Evolutionary conservation across 2,329 filamentous ascomycete species (phyloP), one percentile per base, ranked within the genome.

Genomic region (Nigrospora osmanthi): DNA sequence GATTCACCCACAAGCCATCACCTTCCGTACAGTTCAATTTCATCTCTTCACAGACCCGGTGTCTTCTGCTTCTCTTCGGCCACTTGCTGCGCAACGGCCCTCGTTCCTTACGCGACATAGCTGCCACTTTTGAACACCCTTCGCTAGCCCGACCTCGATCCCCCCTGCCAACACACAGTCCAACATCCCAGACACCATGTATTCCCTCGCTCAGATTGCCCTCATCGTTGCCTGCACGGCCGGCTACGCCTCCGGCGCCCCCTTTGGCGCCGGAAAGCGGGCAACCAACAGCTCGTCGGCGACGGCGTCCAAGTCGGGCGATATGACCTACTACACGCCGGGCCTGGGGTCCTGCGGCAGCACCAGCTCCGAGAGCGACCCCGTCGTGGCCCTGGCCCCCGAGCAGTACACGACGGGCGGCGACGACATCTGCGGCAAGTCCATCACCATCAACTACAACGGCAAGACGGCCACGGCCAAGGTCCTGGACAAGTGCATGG

Each of bases 361-460:
- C 46, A 55, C 52, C 15, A 55, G 44, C 55, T 33, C 46, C 2
- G 56, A 53, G 16, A 43, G 47, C 40, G 55, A 59, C 16, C 14
- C 33, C 15, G 52, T 60, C 17, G 60, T 59, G 7, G 58, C 59
- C 5, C 42, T 62, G 9, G 50, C 59, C 15, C 47, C 53, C 3
- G 19, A 46, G 1, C 50, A 62, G 44, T 60, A 54, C 48, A 17
- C 42, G 11, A 16, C 16, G 11, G 6, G 5, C 11, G n/a, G 35
- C 42, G 44, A 40, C 11, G 47, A 51, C 37, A 48, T 50, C 35
- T 63, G 60, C 44, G 60, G 60, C 23, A 61, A 58, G 55, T 51
- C 45, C 19, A 61, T 60, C 45, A 47, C 49, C 28, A 58, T 61
- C 49, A 44, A 34, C 40, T 40, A 34, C 33, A 16, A 39, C 13